A percentile compares a stretch with the other conserved stretches of the same genome.
These are phyloP conservation scores for Neopestalotiopsis clavispora DNA, from an alignment of 2,329 filamentous ascomycete species.

Conservation along the genomic window DNA sequence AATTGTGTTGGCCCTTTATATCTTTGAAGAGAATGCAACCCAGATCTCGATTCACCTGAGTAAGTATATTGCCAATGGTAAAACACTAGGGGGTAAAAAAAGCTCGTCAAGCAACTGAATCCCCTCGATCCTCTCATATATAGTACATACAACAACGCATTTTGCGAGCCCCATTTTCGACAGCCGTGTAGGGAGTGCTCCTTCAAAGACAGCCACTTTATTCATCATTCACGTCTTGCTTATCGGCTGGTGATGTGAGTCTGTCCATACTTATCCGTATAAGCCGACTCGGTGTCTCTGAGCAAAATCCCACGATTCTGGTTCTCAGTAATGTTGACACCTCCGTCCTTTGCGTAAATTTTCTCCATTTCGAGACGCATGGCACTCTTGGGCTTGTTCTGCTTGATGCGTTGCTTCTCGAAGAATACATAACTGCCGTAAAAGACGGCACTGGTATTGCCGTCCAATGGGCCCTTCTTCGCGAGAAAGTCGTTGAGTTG, in stretches of 20 bases:
- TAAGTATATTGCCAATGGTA: too few relatives aligned
- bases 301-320: conserved; percentile 15
- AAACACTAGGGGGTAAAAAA: too few relatives aligned
- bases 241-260: conserved; percentile 16
- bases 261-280: conserved; percentile 24
- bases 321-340: conserved; percentile 28
- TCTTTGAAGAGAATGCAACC: too few relatives aligned
- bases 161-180: not conserved
- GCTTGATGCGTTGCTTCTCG: conserved; percentile 59
- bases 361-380: conserved; percentile 57
- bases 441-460: conserved; percentile 54
- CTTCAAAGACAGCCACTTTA: not conserved
- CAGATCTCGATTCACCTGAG: too few relatives aligned
- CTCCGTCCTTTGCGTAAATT: conserved; percentile 32
- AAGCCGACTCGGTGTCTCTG: conserved; percentile 17
- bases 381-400: conserved; percentile 56
- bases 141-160: too few relatives aligned
- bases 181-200: not conserved
- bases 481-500: conserved; percentile 54
- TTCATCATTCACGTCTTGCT: not conserved
- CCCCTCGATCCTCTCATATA: too few relatives aligned
- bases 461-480: conserved; percentile 52
- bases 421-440: conserved; percentile 64
- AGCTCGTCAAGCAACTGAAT: too few relatives aligned
- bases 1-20: too few relatives aligned